Base-by-base conservation (phyloP, 495 filamentous ascomycete species). In the Xylaria nigripes region DNA sequence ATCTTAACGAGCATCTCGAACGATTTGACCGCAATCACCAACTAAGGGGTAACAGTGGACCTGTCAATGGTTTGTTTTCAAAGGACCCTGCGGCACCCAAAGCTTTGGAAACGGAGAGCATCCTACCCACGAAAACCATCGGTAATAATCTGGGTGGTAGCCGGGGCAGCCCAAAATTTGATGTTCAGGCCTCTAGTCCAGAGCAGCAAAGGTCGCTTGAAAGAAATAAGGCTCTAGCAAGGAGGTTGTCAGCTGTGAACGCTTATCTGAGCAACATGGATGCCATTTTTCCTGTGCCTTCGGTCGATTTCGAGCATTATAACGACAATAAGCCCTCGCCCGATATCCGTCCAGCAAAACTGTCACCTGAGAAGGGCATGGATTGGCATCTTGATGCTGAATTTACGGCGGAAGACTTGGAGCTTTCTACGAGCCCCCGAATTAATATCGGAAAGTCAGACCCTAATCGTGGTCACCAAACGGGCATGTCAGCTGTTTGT, bases 391-490 rank as follows among this genome's bases (percentile, higher is more conserved):
- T 76, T 16, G 76, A 79, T 43, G 70, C 77, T 6, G 84, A 87
- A 34, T 84, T 89, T 54, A 85, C 83, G n/a, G 78, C 74, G 23
- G 73, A 71, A 19, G 82, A 82, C 43, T 52, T 86, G 27, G 78
- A 85, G 45, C 60, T 83, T 7, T 86, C 84, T 3, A 66, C 72
- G 12, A 86, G 82, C 36, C 83, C 84, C 30, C 78, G 77, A 15
- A 68, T 82, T 19, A 54, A 48, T 10, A 50, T 57, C 1, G 27
- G 21, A 9, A 61, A 63, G 45, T 56, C 58, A 13, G 55, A 51
- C 30, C 46, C 21, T 15, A 42, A 16, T n/a, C 29, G 49, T 44
- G 41, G 15, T 23, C 46, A 25, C 40, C 53, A 23, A 57, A 50
- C 18, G 6, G 38, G 48, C 25, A 51, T 45, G 12, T 44, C 56